Percentiles rank a stretch among this genome's conserved stretches.
phyloP scores from a whole-genome alignment of 805 yeast genomes.

The Sugiyamaella qingdaonensis region DNA sequence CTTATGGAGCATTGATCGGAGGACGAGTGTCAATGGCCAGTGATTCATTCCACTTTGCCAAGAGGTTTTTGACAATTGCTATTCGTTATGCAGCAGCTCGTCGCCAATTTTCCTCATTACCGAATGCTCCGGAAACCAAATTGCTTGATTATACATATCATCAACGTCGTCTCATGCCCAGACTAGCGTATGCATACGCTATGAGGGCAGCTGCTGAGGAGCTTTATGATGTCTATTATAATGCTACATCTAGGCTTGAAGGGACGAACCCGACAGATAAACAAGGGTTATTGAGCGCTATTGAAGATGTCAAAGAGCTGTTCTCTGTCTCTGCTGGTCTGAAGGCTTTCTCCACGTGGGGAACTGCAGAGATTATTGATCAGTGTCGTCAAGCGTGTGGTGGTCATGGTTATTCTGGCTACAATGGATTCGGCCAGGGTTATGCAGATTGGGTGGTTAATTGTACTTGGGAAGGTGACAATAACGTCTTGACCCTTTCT shows the following conservation, averaged over 20 bases:
- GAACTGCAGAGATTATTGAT: conserved; percentile 71
- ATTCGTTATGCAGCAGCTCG: conserved; percentile 83
- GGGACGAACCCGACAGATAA: conserved; percentile 37
- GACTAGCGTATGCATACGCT: conserved; percentile 72
- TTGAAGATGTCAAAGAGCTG: conserved; percentile 64
- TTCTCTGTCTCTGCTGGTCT: conserved; percentile 83
- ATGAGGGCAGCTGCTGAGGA: conserved; percentile 67
- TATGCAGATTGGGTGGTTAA: conserved; percentile 92
- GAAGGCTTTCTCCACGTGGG: conserved; percentile 88
- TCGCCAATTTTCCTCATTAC: conserved; percentile 65
- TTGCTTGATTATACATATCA: conserved; percentile 82
- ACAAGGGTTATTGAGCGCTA: conserved; percentile 39
- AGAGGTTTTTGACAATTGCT: conserved; percentile 80
- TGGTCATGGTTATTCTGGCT: conserved; percentile 91
- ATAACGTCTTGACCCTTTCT: conserved; percentile 75
- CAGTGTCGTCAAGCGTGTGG: conserved; percentile 92
- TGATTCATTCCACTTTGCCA: conserved; percentile 77
- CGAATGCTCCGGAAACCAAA: conserved; percentile 57
- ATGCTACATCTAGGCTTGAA: conserved; percentile 38
- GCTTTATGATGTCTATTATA: conserved; percentile 49
- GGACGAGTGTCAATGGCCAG: conserved; percentile 89
- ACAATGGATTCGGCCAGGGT: conserved; percentile 84
- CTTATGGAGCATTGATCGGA: conserved; percentile 78
- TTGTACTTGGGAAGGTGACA: conserved; percentile 99
- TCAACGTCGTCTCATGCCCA: conserved; percentile 80